Evolutionary conservation across 768 basidiomycete species (phyloP).

Genomic region (Cystofilobasidium bisporidii): DNA sequence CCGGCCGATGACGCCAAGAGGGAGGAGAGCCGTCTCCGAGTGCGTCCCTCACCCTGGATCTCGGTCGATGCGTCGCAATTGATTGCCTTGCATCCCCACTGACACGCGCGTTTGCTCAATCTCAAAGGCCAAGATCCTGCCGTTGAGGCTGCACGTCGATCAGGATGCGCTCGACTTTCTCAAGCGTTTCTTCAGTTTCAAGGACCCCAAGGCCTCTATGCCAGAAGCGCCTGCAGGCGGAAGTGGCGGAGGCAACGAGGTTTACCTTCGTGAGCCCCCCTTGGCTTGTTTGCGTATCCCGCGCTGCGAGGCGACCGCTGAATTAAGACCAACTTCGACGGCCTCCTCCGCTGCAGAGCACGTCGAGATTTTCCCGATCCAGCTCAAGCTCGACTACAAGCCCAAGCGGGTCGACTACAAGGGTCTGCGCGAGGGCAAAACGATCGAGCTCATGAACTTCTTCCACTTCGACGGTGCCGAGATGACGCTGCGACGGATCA

Average conservation of each 20-base stretch:
- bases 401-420: conserved; percentile 91
- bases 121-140: conserved; percentile 72
- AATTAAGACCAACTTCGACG: background rate
- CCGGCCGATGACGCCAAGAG: conserved; percentile 57
- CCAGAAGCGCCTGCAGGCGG: conserved; percentile 35
- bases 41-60: background rate
- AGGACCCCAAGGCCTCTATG: conserved; percentile 36
- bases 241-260: conserved; percentile 43
- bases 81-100: background rate
- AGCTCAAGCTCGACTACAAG: conserved; percentile 95
- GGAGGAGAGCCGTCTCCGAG: conserved; percentile 61
- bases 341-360: conserved; percentile 51
- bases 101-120: background rate
- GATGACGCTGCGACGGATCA: conserved; percentile 91
- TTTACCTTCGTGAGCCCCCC: conserved; percentile 59
- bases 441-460: conserved; percentile 98
- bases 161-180: conserved; percentile 97
- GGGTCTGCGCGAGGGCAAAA: conserved; percentile 77
- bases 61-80: background rate
- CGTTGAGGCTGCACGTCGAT: conserved; percentile 85
- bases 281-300: background rate
- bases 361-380: conserved; percentile 88
- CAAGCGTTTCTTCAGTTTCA: conserved; percentile 90
- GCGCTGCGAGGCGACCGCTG: no score
- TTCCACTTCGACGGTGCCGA: conserved; percentile 99